Percentiles rank a stretch among this genome's conserved stretches.
phyloP scores from a whole-genome alignment of 148 eudicot genomes.

The Vaccinium vitisidaea region DNA sequence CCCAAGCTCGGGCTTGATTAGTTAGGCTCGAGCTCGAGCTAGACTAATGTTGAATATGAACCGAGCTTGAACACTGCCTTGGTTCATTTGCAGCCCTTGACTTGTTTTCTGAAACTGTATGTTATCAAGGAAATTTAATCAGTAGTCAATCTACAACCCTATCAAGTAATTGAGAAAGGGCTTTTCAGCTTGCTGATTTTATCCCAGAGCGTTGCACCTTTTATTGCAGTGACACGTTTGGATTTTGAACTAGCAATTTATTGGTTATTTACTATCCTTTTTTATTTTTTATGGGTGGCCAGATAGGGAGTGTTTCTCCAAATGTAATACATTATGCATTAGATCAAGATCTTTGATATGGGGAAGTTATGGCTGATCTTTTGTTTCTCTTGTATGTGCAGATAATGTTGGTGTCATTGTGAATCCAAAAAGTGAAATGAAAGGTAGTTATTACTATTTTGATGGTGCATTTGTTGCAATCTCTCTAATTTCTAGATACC shows the following conservation, averaged over 20 bases:
- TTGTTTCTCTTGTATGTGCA: constrained; percentile 6
- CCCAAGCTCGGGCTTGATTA: no score
- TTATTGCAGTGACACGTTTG: not conserved
- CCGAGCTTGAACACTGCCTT: no score
- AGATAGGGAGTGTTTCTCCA: not conserved
- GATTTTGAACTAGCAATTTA: not conserved
- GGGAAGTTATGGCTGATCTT: not conserved
- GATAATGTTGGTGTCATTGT: constrained; percentile 49
- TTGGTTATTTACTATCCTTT: not conserved
- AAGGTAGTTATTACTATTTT: constrained; percentile 19
- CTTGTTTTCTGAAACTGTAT: not conserved
- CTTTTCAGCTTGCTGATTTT: not conserved
- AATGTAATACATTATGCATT: not conserved
- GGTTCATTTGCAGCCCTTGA: no score
- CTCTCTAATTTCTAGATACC: not conserved
- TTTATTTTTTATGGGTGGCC: not conserved
- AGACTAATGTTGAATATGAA: no score
- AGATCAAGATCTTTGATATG: not conserved
- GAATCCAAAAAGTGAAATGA: constrained; percentile 46
- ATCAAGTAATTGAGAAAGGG: not conserved
- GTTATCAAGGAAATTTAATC: not conserved
- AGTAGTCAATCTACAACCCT: not conserved
- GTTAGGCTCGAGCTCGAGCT: no score
- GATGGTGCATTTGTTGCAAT: not conserved
- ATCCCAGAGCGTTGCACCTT: not conserved